Evolutionary conservation across 2,329 filamentous ascomycete species (phyloP), one percentile per base, ranked within the genome.

Genomic region (Colletotrichum gloeosporioides): DNA sequence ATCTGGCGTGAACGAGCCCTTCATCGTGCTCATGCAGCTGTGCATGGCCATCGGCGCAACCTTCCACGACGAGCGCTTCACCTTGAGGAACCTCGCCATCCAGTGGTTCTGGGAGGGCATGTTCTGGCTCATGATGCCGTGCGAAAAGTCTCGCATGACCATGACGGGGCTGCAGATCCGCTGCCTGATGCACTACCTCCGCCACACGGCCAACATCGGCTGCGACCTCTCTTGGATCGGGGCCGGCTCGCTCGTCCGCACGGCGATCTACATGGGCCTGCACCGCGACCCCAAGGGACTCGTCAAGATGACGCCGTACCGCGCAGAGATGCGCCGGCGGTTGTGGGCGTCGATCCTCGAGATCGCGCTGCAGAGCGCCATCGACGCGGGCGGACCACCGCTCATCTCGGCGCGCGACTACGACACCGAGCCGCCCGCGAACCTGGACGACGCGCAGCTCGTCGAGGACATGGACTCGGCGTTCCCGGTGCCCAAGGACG

Each of bases 331-430:
- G 81, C 86, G 90, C 3, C 84, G 90, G 6, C 85, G 91, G 4
- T 79, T 92, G 1, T 92, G 91, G 91, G 87, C 88, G 8, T 90
- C 89, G 0, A 86, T 91, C 13, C 73, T 92, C 7, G 90, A 92
- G 79, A 81, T 92, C 4, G 87, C 88, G n/a, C 71, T 92, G 15
- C 88, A 91, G 78, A 84, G 86, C 3, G 86, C 88, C 25, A 82
- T 91, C 29, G 88, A 90, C 72, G 86, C 88, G 0, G 90, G 90
- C 1, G 88, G 88, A 1, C 86, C 87, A 3, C 88, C 89, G 4
- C 82, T 90, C 9, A 82, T 91, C 9, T 84, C 86, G 1, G 68
- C 80, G 0, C 79, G 85, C 10, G 87, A 90, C 69, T 91, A 87
- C 71, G 90, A 92, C 75, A 88, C 89, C 0, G 83, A 83, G 12